Evolutionary conservation across 345 rosid species (phyloP), one percentile per base, ranked within the genome.

Genomic region (Citrus reticulata): DNA sequence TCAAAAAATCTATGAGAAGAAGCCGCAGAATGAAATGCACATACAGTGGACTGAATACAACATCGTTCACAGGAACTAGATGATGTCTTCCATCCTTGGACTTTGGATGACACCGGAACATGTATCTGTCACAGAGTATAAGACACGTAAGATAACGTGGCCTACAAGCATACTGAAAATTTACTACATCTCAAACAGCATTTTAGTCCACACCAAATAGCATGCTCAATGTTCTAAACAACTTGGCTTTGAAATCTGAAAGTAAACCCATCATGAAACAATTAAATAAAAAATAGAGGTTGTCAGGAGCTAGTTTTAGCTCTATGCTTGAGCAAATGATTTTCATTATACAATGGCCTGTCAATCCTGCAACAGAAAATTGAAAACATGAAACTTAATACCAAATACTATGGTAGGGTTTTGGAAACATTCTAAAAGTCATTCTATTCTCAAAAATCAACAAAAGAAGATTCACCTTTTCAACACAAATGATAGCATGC

Each of bases 81-180:
- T 93, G 84, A 58, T 75, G 22, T 77, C 79, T 91, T 84, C 93
- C 93, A 62, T 88, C 86, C 78, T 85, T 89, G 64, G 89, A 84
- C 84, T 86, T 93, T 35, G 98, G 98, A 86, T 80, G 84, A 78
- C 98, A 95, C 11, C 97, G 88, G 77, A 95, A 95, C 57, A 85
- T 79, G 77, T 93, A 95, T 72, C 98, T 93, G 85, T 81, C 68
- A 72, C 76, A 76, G 71, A 75, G 16, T 72, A 80, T 32, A 55
- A 77, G 63, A 70, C 22, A 20, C 20, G 63, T 60, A 49, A 77
- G 32, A 60, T 46, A 24, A 24, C 9, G 20, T 46, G 17, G 6
- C 75, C 17, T n/a, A 22, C 9, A 22, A 59, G 30, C 64, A 46
- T 6, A 20, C 32, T 49, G 13, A 16, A 46, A 65, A 37, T 30